Evolutionary conservation across 805 yeast species (phyloP).

Genomic region (Kazachstania kunashirensis): DNA sequence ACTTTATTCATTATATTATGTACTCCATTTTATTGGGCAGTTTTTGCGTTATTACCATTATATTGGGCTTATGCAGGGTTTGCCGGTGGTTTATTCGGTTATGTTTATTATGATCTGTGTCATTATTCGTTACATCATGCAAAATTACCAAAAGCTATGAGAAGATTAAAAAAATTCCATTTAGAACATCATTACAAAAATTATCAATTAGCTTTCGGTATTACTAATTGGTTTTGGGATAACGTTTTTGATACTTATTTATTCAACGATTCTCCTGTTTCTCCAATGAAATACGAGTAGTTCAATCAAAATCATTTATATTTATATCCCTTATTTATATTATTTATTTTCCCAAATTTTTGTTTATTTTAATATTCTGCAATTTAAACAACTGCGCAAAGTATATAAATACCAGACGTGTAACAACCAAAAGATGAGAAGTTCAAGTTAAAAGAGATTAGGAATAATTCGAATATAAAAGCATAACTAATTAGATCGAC

Average conservation of each 20-base stretch:
- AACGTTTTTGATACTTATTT: slow-evolving; percentile 76
- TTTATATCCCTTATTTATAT: too few species aligned
- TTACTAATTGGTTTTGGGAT: slow-evolving; percentile 92
- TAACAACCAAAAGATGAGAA: too few species aligned
- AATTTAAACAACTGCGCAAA: too few species aligned
- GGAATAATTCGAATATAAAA: too few species aligned
- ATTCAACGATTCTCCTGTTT: slow-evolving; percentile 32
- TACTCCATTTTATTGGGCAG: slow-evolving; percentile 70
- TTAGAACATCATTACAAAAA: slow-evolving; percentile 97
- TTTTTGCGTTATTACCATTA: slow-evolving; percentile 68
- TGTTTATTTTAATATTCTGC: too few species aligned
- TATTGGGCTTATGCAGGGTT: slow-evolving; percentile 84
- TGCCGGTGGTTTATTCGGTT: slow-evolving; percentile 94
- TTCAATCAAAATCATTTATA: background rate
- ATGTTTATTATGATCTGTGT: slow-evolving; percentile 83
- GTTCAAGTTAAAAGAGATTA: too few species aligned
- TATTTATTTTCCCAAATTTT: too few species aligned
- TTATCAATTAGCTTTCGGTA: slow-evolving; percentile 95
- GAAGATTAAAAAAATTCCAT: slow-evolving; percentile 78
- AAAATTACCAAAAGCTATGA: slow-evolving; percentile 64
- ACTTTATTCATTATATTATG: slow-evolving; percentile 63
- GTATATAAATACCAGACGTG: too few species aligned
- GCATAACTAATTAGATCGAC: too few species aligned
- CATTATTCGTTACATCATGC: slow-evolving; percentile 92
- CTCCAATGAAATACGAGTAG: slow-evolving; percentile 29